Base-by-base conservation (phyloP, 805 yeast genomes). In the Saccharomycopsis olivae region DNA sequence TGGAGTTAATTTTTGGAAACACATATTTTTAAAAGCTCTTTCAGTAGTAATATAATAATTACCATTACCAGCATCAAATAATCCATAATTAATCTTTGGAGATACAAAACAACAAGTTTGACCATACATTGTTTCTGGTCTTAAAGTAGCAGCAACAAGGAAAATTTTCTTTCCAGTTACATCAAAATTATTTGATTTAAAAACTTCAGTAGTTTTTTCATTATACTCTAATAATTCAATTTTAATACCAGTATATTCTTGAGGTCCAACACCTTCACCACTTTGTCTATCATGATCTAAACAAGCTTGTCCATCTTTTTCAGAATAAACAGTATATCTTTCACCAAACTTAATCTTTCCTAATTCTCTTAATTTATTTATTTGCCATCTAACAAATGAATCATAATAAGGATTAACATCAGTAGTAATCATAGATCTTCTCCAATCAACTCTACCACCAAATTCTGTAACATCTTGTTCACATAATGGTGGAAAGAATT, bases 111-210 rank as follows among this genome's bases (percentile, higher is more conserved):
- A 88, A 70, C 95, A 85, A 4, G 96, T 85, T 69, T 92, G 97
- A 49, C 96, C 97, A 56, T 88, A 88, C 96, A 92, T 86, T 51
- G 98, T 92, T 66, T 92, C 98, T 24, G 98, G 96, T 66, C 98
- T 79, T 56, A 92, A 75, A 52, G 98, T 92, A 21, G 97, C 97
- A 44, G 98, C 98, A 36, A 92, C 86, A 46, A 92, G 68, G 65
- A 59, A 86, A 21, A 87, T 68, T 52, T 78, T 81, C 66, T 83
- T 85, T 16, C 68, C 59, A 35, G 61, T 65, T 19, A 74, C 54
- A 11, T 47, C 49, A 18, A 58, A 52, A 29, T 64, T 63, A 41
- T 71, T 65, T 39, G 65, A 66, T 34, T 68, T 64, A 39, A 80
- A 67, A 29, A 66, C 58, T 51, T 72, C 71, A 31, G 74, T 66